Evolutionary conservation across 2,329 filamentous ascomycete species (phyloP).

Genomic region (Pseudocercospora fuligena): DNA sequence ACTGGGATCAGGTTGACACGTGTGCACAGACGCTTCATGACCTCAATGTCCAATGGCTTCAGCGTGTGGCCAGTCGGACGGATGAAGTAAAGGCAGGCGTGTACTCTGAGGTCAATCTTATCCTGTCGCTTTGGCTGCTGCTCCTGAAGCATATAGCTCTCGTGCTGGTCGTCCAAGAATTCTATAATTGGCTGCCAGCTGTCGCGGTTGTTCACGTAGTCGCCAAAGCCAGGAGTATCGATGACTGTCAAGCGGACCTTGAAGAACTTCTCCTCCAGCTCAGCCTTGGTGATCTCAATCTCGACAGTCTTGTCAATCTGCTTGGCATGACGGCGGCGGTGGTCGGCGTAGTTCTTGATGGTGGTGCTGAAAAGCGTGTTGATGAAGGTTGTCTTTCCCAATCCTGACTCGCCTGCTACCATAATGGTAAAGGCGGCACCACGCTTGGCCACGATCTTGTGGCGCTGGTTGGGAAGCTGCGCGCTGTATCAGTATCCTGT

Average conservation of each 20-base stretch:
- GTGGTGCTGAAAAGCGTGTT: constrained; percentile 99
- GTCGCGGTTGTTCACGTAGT: constrained; percentile 99
- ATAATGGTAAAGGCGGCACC: constrained; percentile 99
- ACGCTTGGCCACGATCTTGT: constrained; percentile 78
- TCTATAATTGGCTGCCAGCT: constrained; percentile 99
- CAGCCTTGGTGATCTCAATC: constrained; percentile 99
- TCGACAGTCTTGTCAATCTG: constrained; percentile 99
- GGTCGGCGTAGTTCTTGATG: constrained; percentile 99
- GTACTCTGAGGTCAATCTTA: constrained; percentile 99
- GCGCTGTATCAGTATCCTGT: constrained; percentile 42
- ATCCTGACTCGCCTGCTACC: constrained; percentile 97
- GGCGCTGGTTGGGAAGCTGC: constrained; percentile 72
- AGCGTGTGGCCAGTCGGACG: constrained; percentile 96
- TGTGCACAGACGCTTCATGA: constrained; percentile 98
- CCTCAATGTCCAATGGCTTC: constrained; percentile 98
- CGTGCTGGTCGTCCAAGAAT: constrained; percentile 99
- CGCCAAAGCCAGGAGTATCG: constrained; percentile 97
- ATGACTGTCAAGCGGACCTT: constrained; percentile 99
- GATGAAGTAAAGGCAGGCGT: constrained; percentile 99
- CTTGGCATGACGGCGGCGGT: constrained; percentile 99
- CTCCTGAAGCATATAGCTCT: constrained; percentile 99
- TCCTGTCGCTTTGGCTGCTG: constrained; percentile 96
- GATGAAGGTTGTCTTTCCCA: constrained; percentile 99
- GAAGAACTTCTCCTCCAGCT: constrained; percentile 99
- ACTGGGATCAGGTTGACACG: constrained; percentile 98